Percentiles rank a stretch among this genome's conserved stretches.
These are phyloP conservation scores for Hsuehochloa calcarea DNA, from an alignment of 176 grass and related monocot genomes.

Conservation along the genomic window DNA sequence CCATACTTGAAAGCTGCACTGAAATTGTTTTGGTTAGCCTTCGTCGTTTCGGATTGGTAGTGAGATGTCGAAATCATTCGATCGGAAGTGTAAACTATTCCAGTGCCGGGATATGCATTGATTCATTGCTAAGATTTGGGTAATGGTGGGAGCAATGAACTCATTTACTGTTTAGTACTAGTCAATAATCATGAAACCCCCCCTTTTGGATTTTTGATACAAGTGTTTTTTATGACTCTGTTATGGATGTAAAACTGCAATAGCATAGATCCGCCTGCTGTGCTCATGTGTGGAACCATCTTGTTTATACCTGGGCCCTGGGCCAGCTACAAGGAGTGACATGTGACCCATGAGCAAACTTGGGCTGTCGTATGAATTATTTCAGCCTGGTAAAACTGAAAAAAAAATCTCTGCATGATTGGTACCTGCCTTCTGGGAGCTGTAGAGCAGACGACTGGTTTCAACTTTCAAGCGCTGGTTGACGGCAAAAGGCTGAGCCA, in stretches of 20 bases:
- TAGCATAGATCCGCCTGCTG: not conserved
- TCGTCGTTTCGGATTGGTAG: constrained; percentile 16
- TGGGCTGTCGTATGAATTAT: not conserved
- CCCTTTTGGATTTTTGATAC: not conserved
- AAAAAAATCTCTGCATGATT: not conserved
- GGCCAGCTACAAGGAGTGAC: not conserved
- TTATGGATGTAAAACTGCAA: not conserved
- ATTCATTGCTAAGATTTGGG: constrained; percentile 28
- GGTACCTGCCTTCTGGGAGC: not conserved
- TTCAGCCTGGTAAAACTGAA: not conserved
- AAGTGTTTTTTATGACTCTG: not conserved
- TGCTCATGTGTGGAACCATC: not conserved
- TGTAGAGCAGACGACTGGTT: not conserved
- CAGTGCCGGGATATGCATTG: constrained; percentile 35
- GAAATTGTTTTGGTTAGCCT: constrained; percentile 29
- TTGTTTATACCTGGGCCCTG: not conserved
- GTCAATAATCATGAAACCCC: constrained; percentile 17
- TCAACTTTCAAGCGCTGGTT: not conserved
- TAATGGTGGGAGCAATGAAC: constrained; percentile 28
- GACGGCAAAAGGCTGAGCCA: not conserved
- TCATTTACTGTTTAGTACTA: constrained; percentile 1
- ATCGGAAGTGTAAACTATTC: not conserved
- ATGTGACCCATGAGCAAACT: not conserved
- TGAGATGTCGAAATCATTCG: not conserved
- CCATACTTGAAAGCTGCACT: not conserved